A percentile compares a stretch with the other conserved stretches of the same genome.
Conservation (phyloP, 352 stramenopile genomes). For the Phytophthora litchii region DNA sequence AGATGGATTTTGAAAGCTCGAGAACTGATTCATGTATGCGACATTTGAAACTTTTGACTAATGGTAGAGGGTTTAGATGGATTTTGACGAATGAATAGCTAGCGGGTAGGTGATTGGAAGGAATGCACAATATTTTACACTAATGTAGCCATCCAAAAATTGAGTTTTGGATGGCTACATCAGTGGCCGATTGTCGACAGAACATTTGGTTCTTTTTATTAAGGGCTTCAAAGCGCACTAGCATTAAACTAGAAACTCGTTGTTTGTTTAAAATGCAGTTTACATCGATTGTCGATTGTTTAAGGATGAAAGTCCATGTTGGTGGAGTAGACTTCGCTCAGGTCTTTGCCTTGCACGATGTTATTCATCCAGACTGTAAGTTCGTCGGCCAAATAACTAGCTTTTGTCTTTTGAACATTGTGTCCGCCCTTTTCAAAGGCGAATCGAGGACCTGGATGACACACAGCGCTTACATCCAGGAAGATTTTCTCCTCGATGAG, state of each 20-base stretch:
- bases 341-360: slow-evolving; percentile 23
- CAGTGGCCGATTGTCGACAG: too few species aligned
- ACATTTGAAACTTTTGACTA: slow-evolving; percentile 17
- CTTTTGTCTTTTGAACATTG: slow-evolving; percentile 83
- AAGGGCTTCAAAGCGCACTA: too few species aligned
- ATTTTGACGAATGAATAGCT: slow-evolving; percentile 13
- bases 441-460: slow-evolving; percentile 43
- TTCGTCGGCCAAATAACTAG: slow-evolving; percentile 40
- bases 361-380: slow-evolving; percentile 53
- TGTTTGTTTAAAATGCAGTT: too few species aligned
- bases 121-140: neutral
- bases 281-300: slow-evolving; percentile 1
- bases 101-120: slow-evolving; percentile 1
- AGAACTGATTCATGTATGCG: slow-evolving; percentile 13
- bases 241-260: too few species aligned
- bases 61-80: neutral
- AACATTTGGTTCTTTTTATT: too few species aligned
- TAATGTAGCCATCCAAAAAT: neutral
- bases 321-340: slow-evolving; percentile 8
- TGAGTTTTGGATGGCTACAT: too few species aligned
- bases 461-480: slow-evolving; percentile 38
- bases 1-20: neutral
- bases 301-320: slow-evolving; percentile 22
- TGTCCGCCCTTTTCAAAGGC: slow-evolving; percentile 59
- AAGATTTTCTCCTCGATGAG: slow-evolving; percentile 69